phyloP scores from a whole-genome alignment of 352 stramenopile genomes.

The Pythium rishiriense region DNA sequence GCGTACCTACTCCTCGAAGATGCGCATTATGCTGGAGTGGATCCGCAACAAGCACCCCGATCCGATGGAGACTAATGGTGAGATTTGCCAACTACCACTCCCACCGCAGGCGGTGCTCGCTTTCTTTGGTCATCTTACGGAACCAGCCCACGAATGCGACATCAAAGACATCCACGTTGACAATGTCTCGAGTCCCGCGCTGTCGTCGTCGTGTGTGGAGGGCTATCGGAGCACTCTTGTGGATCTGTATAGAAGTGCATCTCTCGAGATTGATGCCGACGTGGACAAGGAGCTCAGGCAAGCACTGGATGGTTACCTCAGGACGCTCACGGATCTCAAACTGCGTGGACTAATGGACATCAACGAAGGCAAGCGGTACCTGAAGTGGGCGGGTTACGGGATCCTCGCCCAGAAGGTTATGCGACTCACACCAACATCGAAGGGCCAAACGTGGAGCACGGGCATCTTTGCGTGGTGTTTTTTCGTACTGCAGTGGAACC shows the following conservation, averaged over 20 bases:
- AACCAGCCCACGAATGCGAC: conserved; percentile 10
- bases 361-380: conserved; percentile 11
- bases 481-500: conserved; percentile 22
- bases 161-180: conserved; percentile 6
- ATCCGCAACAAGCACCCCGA: not conserved
- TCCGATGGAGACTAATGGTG: not conserved
- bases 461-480: conserved; percentile 12
- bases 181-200: not conserved
- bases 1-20: conserved; percentile 2
- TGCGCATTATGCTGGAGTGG: conserved; percentile 6
- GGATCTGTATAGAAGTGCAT: not conserved
- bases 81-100: not conserved
- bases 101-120: not conserved
- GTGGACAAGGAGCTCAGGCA: conserved; percentile 3
- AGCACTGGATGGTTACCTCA: conserved; percentile 13
- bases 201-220: conserved; percentile 10
- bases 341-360: conserved; percentile 7
- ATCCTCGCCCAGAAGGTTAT: conserved; percentile 8
- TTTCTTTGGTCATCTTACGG: conserved; percentile 11
- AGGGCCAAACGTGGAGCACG: conserved; percentile 1
- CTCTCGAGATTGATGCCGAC: not conserved
- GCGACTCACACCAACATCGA: not conserved
- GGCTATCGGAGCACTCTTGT: conserved; percentile 15
- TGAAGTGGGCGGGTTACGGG: conserved; percentile 15
- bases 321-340: conserved; percentile 11